Percentiles rank a stretch among this genome's conserved stretches.
Conservation (phyloP, 306 rosid genomes). For the Gastrolobium bilobum region DNA sequence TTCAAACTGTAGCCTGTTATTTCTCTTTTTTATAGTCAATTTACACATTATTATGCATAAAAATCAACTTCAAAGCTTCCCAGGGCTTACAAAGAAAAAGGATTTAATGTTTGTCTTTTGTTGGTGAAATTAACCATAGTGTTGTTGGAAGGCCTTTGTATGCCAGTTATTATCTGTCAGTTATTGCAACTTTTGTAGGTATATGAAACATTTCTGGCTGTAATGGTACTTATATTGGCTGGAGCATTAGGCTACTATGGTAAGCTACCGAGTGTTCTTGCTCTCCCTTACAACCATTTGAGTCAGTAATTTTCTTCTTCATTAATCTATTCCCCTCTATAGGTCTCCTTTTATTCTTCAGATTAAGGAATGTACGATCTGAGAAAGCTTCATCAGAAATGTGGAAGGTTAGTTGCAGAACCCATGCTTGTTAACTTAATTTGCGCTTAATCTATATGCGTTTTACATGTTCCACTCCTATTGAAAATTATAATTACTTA, state of each 20-base stretch:
- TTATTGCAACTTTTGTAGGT: constrained; percentile 60
- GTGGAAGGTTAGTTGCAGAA: constrained; percentile 67
- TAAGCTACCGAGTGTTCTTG: constrained; percentile 44
- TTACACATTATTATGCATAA: too few relatives aligned
- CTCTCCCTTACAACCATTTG: background rate
- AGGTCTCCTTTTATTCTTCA: constrained; percentile 67
- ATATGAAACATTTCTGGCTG: constrained; percentile 65
- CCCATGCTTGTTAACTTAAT: background rate
- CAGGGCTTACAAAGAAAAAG: too few relatives aligned
- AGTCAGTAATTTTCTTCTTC: constrained; percentile 12
- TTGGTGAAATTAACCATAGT: too few relatives aligned
- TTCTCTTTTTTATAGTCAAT: too few relatives aligned
- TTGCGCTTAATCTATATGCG: background rate
- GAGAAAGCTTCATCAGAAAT: constrained; percentile 76
- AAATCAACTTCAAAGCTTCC: too few relatives aligned
- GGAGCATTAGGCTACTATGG: constrained; percentile 77
- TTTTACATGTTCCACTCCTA: background rate
- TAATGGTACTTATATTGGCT: constrained; percentile 57
- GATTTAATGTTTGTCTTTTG: too few relatives aligned
- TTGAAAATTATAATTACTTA: constrained; percentile 12
- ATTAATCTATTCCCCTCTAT: constrained; percentile 3
- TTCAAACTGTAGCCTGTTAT: too few relatives aligned
- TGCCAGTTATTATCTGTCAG: constrained; percentile 1
- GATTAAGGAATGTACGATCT: constrained; percentile 68
- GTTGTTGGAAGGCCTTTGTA: too few relatives aligned